A percentile compares a stretch with the other conserved stretches of the same genome.
These are phyloP conservation scores for Ceratorhiza oryzae-sativae DNA, from an alignment of 1,284 basidiomycete species.

Conservation along the genomic window DNA sequence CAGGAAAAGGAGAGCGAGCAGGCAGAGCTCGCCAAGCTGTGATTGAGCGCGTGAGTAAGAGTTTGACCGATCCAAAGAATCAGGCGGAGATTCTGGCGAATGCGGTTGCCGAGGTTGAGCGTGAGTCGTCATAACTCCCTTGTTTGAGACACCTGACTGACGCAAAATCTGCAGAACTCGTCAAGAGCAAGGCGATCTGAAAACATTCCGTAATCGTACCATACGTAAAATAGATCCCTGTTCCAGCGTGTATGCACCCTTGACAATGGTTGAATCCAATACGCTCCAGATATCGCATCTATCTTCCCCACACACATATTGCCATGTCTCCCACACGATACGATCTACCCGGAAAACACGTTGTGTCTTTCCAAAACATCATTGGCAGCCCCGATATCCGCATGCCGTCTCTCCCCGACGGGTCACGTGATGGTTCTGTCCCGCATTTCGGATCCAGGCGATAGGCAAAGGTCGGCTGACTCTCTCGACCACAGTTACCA, in stretches of 20 bases:
- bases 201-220: neutral
- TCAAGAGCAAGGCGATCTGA: conserved; percentile 73
- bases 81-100: conserved; percentile 90
- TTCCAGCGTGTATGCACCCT: conserved; percentile 14
- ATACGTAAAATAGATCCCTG: conserved; percentile 33
- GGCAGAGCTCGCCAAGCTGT: conserved; percentile 86
- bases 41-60: conserved; percentile 84
- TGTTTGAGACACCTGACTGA: too few relatives aligned
- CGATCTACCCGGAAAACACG: too few relatives aligned
- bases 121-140: too few relatives aligned
- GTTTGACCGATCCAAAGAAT: conserved; percentile 87
- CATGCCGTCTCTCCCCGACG: conserved; percentile 14
- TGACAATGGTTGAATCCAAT: conserved; percentile 11
- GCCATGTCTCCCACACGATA: neutral
- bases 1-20: conserved; percentile 97
- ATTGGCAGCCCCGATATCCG: neutral
- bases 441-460: conserved; percentile 25
- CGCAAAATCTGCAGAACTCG: too few relatives aligned
- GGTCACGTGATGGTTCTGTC: conserved; percentile 22
- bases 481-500: conserved; percentile 7
- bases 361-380: neutral
- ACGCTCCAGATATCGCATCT: neutral
- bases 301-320: neutral
- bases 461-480: conserved; percentile 38
- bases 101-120: conserved; percentile 90